These are phyloP conservation scores for Lepraria neglecta DNA, from an alignment of 495 filamentous ascomycete genomes.

Conservation along the genomic window DNA sequence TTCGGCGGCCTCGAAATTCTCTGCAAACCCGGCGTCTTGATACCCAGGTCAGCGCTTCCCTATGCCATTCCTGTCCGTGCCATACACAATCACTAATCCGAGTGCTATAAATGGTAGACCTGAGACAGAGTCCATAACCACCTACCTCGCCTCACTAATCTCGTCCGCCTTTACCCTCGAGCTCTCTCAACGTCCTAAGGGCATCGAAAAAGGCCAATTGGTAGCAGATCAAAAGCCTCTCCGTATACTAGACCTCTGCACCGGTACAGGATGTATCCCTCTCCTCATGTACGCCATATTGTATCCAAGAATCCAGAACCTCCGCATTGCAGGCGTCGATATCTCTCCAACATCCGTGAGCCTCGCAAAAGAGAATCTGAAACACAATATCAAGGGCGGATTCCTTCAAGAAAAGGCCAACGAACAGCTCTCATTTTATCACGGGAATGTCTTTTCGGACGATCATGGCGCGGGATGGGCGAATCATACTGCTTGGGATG, in stretches of 20 bases:
- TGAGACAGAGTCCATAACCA: constrained; percentile 67
- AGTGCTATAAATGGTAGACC: constrained; percentile 35
- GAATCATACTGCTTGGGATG: constrained; percentile 41
- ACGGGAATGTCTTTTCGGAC: constrained; percentile 48
- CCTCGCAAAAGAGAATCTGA: constrained; percentile 57
- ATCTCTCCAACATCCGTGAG: constrained; percentile 46
- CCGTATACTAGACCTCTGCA: constrained; percentile 76
- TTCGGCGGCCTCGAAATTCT: constrained; percentile 79
- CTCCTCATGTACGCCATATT: constrained; percentile 62
- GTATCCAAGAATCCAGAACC: constrained; percentile 26
- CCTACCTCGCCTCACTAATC: constrained; percentile 45
- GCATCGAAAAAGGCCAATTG: too few species aligned
- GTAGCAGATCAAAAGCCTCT: constrained; percentile 28
- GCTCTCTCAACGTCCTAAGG: constrained; percentile 1
- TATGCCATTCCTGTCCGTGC: neutral
- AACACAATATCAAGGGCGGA: constrained; percentile 41
- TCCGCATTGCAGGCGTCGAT: constrained; percentile 40
- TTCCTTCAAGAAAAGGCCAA: constrained; percentile 31
- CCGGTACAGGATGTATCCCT: constrained; percentile 85
- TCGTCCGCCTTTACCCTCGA: constrained; percentile 28
- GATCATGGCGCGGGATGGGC: neutral
- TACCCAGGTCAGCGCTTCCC: constrained; percentile 60
- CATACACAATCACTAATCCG: neutral
- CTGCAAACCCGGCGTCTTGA: constrained; percentile 69
- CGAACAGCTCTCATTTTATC: constrained; percentile 44